Evolutionary conservation across 2,329 filamentous ascomycete genomes (phyloP), one percentile per base, ranked within the genome.

Genomic region (Calonectria hongkongensis): DNA sequence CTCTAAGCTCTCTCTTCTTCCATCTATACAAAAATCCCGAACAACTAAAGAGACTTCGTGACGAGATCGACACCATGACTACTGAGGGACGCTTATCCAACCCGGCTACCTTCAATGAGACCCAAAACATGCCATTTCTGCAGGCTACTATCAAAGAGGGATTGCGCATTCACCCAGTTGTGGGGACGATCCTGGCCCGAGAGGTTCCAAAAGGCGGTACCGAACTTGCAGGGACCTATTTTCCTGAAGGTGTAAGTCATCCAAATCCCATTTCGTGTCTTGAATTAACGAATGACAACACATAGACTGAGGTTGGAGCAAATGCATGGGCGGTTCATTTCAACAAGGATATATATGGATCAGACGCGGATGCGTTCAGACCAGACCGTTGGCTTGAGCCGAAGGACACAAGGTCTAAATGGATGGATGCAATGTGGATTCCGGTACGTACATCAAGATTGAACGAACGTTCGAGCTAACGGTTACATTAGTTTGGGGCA

Each of bases 401-500:
- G 2, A 56, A 33, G 18, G 50, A 36, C 18, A 33, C 30, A 21
- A 21, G 27, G 28, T 56, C 50, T 2, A 56, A 21, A 33, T 56
- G 50, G 50, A 56, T 56, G 50, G 50, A 56, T 2, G 33, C 50
- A 4, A 56, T 56, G 50, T 56, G 50, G 50, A 56, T 56, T 16
- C 50, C 50, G 18, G 50, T 56, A 36, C 30, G 28, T 21, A 13
- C 6, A 18, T 16, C 16, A 21, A 33, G 1, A 9, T 33, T 33
- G 30, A 3, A 4, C 4, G 7, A 56, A 56, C 30, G 28, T 6
- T 10, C 2, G 18, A 36, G 27, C 50, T 56, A 36, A 56, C 41
- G 15, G 13, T 45, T 25, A 12, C 3, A 33, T 8, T 48, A 94
- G 78, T 94, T 94, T 81, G 92, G 93, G 2, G 92, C 92, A 81